phyloP scores from a whole-genome alignment of 2,329 filamentous ascomycete genomes.

The Pezicula neosporulosa region DNA sequence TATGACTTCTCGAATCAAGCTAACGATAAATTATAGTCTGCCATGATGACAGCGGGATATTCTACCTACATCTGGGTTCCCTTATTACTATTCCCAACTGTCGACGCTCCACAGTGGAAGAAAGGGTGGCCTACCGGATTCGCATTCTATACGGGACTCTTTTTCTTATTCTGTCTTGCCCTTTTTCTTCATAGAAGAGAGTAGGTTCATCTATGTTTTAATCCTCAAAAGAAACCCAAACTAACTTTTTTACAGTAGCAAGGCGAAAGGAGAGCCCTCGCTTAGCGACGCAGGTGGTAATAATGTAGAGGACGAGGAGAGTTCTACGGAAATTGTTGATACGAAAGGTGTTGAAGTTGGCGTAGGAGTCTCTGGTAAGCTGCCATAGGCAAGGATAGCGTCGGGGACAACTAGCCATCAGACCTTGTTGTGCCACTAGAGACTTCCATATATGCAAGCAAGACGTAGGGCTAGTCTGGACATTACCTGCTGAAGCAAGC shows the following conservation, averaged over 20 bases:
- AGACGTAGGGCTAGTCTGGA: no score
- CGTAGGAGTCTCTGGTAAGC: neutral
- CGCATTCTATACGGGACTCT: neutral
- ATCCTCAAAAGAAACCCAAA: neutral
- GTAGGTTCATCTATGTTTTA: neutral
- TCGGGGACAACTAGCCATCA: no score
- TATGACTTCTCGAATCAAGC: no score
- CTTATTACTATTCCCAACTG: neutral
- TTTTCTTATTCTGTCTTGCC: neutral
- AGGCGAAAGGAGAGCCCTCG: neutral
- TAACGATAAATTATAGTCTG: neutral
- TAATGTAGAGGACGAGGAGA: neutral
- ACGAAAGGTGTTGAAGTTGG: neutral
- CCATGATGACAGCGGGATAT: constrained; percentile 1
- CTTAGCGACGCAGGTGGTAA: neutral
- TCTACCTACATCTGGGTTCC: constrained; percentile 1
- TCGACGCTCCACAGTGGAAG: neutral
- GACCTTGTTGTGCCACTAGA: no score
- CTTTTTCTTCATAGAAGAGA: neutral
- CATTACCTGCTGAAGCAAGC: no score
- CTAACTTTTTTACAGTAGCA: neutral
- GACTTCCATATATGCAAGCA: no score
- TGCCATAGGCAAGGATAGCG: no score
- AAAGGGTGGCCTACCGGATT: neutral
- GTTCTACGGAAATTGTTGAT: neutral